Evolutionary conservation across 257 asterid species (phyloP), one percentile per base, ranked within the genome.

Genomic region (Cinchona pubescens): DNA sequence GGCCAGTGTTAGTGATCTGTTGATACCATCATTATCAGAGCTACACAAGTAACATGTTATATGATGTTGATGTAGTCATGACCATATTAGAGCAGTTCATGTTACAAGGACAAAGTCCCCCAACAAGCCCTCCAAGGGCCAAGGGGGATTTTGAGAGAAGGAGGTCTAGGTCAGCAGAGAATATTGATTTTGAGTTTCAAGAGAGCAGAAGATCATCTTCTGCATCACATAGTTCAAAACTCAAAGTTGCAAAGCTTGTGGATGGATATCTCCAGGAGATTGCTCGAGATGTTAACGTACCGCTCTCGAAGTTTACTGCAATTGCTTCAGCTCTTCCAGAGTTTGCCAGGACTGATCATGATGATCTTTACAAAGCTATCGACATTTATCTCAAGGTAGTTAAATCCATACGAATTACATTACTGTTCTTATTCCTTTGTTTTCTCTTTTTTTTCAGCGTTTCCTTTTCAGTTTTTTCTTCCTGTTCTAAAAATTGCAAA

Each of bases 171-270:
- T 94, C 99, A 0, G 96, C 93, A 0, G 97, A 94, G 77, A 84
- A 86, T 35, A 81, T 89, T 15, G 96, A 92, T 72, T 67, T 83
- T 81, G 88, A 85, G 88, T 88, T 94, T 48, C 89, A 83, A 70
- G 97, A 90, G 80, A 86, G 96, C 23, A 83, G 97, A 81, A 85
- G 96, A 67, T 93, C 96, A 9, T 93, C 97, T 21, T 93, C 98
- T 0, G 93, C 93, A 0, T 88, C 97, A 29, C 97, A 91, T 76
- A 80, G 97, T 69, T 84, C 96, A 1, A 91, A 90, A 48, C 88
- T 89, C 74, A 91, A 89, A 78, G 98, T 93, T 42, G 96, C 92
- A 15, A 93, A 90, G 86, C 89, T 93, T 46, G 88, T 90, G 55
- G 98, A 93, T 79, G 84, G 87, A 2, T 93, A 90, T 78, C 85